Conservation (phyloP, 352 stramenopile species). For the Phytophthora ramorum region DNA sequence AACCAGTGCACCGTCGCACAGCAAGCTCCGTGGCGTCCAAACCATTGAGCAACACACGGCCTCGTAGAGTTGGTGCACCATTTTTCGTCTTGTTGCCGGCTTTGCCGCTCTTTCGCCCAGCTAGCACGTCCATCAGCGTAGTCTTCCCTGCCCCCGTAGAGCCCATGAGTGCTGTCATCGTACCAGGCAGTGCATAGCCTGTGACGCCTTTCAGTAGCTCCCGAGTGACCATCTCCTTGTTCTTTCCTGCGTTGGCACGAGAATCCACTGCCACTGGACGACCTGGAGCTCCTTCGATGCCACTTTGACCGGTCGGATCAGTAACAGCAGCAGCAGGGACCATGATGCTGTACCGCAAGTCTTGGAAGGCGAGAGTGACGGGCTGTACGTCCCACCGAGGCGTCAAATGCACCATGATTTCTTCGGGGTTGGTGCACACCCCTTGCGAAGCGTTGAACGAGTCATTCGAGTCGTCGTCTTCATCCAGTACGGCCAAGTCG, state of each 20-base stretch:
- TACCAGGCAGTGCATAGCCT: conserved; percentile 80
- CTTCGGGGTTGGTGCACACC: conserved; percentile 20
- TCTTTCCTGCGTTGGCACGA: conserved; percentile 51
- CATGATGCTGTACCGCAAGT: conserved; percentile 46
- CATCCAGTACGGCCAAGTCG: conserved; percentile 11
- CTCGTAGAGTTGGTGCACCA: conserved; percentile 25
- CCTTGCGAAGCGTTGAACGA: conserved; percentile 37
- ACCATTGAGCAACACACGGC: conserved; percentile 87
- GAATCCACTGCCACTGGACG: conserved; percentile 39
- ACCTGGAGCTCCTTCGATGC: conserved; percentile 26
- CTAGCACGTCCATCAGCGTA: conserved; percentile 94
- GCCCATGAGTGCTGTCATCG: conserved; percentile 91
- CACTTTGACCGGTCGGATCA: conserved; percentile 20
- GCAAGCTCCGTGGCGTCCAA: conserved; percentile 72
- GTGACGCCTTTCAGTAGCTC: conserved; percentile 82
- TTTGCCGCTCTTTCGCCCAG: conserved; percentile 88
- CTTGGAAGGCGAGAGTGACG: conserved; percentile 55
- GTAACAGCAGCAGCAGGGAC: conserved; percentile 23
- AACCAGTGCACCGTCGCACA: conserved; percentile 56
- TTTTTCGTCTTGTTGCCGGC: conserved; percentile 25
- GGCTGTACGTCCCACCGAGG: conserved; percentile 39
- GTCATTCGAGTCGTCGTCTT: conserved; percentile 12
- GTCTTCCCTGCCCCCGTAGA: conserved; percentile 82
- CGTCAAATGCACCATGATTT: conserved; percentile 28
- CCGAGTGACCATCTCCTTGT: conserved; percentile 51